Evolutionary conservation across 352 stramenopile genomes (phyloP).

Genomic region (Globisporangium iwayamae): DNA sequence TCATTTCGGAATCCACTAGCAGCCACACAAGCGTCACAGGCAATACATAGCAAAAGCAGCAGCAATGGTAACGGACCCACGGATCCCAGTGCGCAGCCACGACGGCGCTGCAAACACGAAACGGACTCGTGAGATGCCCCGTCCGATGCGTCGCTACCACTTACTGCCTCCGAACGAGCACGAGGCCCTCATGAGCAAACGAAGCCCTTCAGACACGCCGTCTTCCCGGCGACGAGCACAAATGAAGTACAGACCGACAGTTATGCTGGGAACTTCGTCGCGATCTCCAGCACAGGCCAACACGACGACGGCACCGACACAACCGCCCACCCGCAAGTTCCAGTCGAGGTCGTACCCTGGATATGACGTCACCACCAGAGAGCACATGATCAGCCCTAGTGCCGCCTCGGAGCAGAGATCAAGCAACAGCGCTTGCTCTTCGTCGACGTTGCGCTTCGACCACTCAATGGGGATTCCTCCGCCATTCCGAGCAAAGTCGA

Average conservation of each 20-base stretch:
- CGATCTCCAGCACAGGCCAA: neutral
- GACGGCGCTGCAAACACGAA: neutral
- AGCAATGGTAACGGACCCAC: slow-evolving; percentile 1
- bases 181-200: neutral
- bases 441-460: slow-evolving; percentile 1
- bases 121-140: neutral
- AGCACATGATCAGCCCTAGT: neutral
- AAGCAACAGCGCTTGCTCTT: neutral
- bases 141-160: neutral
- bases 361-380: neutral
- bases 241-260: neutral
- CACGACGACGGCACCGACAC: too few relatives aligned
- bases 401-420: slow-evolving; percentile 4
- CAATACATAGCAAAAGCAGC: neutral
- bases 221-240: neutral
- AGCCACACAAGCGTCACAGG: neutral
- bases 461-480: slow-evolving; percentile 2
- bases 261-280: neutral
- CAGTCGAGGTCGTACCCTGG: neutral
- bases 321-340: neutral
- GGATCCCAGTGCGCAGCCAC: slow-evolving; percentile 7
- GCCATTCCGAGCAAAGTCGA: slow-evolving; percentile 12
- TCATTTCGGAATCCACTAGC: neutral
- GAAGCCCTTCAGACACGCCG: neutral
- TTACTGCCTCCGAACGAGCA: neutral